Conservation (phyloP, 2,329 filamentous ascomycete genomes). For the Pezicula neosporulosa region DNA sequence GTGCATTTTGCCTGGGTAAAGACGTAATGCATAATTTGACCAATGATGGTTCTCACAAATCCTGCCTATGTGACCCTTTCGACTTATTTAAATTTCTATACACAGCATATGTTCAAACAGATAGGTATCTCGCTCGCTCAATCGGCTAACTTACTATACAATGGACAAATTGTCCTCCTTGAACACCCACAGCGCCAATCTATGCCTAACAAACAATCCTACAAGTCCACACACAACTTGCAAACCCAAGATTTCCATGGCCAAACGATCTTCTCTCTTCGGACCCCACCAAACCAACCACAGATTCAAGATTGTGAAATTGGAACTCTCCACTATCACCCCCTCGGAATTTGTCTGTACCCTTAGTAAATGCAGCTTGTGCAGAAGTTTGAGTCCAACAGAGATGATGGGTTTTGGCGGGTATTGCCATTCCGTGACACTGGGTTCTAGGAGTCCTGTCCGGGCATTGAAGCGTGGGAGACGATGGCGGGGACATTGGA, state of each 20-base stretch:
- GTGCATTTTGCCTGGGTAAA: too few species aligned
- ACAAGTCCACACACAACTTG: conserved; percentile 75
- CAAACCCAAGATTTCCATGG: conserved; percentile 74
- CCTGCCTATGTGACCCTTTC: too few species aligned
- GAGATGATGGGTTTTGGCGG: conserved; percentile 67
- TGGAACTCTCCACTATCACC: conserved; percentile 74
- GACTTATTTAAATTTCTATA: neutral
- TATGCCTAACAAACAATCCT: conserved; percentile 82
- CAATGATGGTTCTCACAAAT: too few species aligned
- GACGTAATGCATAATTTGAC: too few species aligned
- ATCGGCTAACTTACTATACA: neutral
- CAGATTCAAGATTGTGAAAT: conserved; percentile 90
- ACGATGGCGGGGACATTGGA: conserved; percentile 91
- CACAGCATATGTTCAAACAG: neutral
- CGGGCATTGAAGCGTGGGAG: conserved; percentile 84
- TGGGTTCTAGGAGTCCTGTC: conserved; percentile 82
- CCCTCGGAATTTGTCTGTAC: conserved; percentile 66
- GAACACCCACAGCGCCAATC: conserved; percentile 83
- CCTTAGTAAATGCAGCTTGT: conserved; percentile 63
- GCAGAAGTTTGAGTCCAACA: conserved; percentile 63
- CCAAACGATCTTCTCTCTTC: conserved; percentile 80
- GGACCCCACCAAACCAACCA: conserved; percentile 96
- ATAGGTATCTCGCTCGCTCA: neutral
- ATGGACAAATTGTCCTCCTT: conserved; percentile 74
- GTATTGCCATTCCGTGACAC: conserved; percentile 71